Evolutionary conservation across 257 asterid species (phyloP).

Genomic region (Solanum neorickii): DNA sequence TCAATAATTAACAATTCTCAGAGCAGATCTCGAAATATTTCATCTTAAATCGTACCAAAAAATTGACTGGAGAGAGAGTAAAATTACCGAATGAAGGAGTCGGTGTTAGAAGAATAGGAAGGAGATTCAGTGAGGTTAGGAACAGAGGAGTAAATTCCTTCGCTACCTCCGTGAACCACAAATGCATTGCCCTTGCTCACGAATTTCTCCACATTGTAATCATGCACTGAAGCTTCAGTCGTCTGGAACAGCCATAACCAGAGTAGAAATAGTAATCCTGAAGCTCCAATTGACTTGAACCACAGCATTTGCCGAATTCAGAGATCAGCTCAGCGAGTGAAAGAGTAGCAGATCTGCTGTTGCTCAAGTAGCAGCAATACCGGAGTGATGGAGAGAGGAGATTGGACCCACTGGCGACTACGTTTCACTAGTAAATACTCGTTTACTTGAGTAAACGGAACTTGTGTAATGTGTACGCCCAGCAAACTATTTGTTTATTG

Average conservation of each 20-base stretch:
- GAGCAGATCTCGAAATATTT: neutral
- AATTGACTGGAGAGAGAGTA: neutral
- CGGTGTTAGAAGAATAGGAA: slow-evolving; percentile 25
- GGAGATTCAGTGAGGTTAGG: slow-evolving; percentile 45
- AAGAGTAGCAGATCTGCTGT: neutral
- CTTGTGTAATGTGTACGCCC: neutral
- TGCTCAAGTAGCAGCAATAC: neutral
- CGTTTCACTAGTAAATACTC: neutral
- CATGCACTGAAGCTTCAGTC: slow-evolving; percentile 71
- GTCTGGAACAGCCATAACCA: slow-evolving; percentile 7
- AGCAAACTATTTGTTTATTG: neutral
- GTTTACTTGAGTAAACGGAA: neutral
- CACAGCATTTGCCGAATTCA: neutral
- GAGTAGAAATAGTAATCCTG: neutral
- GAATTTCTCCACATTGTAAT: slow-evolving; percentile 47
- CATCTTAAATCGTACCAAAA: neutral
- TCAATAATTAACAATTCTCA: neutral
- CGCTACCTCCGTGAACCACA: slow-evolving; percentile 92
- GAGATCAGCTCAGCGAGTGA: slow-evolving; percentile 8
- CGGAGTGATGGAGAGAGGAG: neutral
- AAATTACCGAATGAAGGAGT: slow-evolving; percentile 71
- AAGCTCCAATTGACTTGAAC: slow-evolving; percentile 1
- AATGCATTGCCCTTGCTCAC: slow-evolving; percentile 73
- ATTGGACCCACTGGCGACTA: neutral
- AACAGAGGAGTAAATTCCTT: slow-evolving; percentile 78